A percentile compares a stretch with the other conserved stretches of the same genome.
Evolutionary conservation across 306 rosid genomes (phyloP).

Genomic region (Cicer cuneatum): DNA sequence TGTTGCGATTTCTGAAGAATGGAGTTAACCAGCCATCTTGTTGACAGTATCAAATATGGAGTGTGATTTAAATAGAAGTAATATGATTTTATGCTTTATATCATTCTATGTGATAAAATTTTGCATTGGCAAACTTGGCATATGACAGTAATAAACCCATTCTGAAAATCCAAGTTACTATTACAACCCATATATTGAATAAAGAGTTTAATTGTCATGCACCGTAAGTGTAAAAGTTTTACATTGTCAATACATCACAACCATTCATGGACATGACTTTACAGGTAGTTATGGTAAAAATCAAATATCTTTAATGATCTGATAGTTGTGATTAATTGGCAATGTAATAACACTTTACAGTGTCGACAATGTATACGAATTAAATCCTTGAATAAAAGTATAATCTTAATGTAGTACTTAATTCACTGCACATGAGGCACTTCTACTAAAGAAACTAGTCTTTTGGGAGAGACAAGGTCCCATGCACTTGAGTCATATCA

Average conservation of each 20-base stretch:
- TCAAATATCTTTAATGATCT: no score
- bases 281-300: no score
- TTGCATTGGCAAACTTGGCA: neutral
- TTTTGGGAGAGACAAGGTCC: neutral
- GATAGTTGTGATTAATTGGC: no score
- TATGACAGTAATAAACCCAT: neutral
- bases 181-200: neutral
- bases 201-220: no score
- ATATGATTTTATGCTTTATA: neutral
- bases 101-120: neutral
- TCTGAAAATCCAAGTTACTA: neutral
- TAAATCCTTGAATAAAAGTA: neutral
- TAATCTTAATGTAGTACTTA: neutral
- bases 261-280: no score
- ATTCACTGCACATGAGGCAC: neutral
- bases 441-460: neutral
- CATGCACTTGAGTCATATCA: neutral
- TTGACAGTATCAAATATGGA: neutral
- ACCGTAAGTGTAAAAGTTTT: no score
- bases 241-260: no score
- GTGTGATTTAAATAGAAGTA: neutral
- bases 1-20: neutral
- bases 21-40: slow-evolving; percentile 16
- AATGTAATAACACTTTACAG: no score
- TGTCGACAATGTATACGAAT: no score